phyloP scores from a whole-genome alignment of 306 rosid genomes.

The Acacia acuminata region DNA sequence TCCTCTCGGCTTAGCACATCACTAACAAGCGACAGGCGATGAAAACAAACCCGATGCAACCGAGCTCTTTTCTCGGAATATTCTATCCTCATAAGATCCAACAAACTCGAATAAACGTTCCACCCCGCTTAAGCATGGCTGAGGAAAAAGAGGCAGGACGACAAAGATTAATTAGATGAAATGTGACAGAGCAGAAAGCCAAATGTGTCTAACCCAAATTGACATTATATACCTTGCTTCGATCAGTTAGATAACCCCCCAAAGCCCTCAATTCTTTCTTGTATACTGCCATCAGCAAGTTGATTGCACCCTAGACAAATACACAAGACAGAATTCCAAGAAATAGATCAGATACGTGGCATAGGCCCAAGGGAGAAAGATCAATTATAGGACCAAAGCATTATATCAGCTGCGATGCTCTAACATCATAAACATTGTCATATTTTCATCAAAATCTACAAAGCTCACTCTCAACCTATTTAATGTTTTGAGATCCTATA shows the following conservation, averaged over 20 bases:
- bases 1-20: not conserved
- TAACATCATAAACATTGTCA: conserved; percentile 14
- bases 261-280: conserved; percentile 72
- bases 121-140: conserved; percentile 80
- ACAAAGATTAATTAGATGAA: conserved; percentile 1
- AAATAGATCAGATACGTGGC: not conserved
- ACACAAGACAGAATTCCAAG: conserved; percentile 3
- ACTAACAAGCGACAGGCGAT: not conserved
- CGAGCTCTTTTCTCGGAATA: conserved; percentile 92
- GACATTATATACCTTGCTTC: conserved; percentile 64
- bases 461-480: not conserved
- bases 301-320: conserved; percentile 81
- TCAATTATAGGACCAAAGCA: conserved; percentile 5
- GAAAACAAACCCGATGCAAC: conserved; percentile 69
- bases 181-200: conserved; percentile 4
- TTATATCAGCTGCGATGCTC: not conserved
- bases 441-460: not conserved
- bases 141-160: conserved; percentile 20
- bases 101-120: conserved; percentile 95
- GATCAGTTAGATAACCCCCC: conserved; percentile 93
- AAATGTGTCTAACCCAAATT: not conserved
- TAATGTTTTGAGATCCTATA: not conserved
- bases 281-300: conserved; percentile 88
- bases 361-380: not conserved
- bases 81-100: conserved; percentile 85